Conservation (phyloP, 148 eudicot species). For the Heliosperma pusillum region DNA sequence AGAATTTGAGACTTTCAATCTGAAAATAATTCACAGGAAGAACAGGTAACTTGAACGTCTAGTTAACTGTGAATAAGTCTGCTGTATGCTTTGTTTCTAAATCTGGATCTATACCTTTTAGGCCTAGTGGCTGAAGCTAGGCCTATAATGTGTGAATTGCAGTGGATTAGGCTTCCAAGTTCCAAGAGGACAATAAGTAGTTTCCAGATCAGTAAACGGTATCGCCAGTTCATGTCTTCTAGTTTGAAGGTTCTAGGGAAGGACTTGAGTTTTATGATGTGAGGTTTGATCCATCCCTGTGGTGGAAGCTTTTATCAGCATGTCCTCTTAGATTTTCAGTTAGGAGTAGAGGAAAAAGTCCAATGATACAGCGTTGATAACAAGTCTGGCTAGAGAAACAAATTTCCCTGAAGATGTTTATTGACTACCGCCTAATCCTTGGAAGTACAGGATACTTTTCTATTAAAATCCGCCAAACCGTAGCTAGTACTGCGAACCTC, state of each 20-base stretch:
- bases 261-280: neutral
- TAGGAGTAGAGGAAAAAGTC: neutral
- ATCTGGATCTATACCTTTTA: slow-evolving; percentile 1
- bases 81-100: slow-evolving; percentile 4
- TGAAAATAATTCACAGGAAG: slow-evolving; percentile 93
- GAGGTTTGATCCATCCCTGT: neutral
- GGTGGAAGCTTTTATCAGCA: neutral
- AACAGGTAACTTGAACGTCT: slow-evolving; percentile 55
- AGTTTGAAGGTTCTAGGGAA: neutral
- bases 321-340: neutral
- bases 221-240: neutral
- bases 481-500: neutral
- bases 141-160: neutral
- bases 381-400: neutral
- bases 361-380: neutral
- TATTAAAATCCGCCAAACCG: neutral
- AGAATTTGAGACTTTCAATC: slow-evolving; percentile 91
- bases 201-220: slow-evolving; percentile 2
- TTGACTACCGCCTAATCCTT: neutral
- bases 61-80: neutral
- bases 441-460: neutral
- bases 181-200: neutral
- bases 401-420: neutral
- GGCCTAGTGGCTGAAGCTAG: slow-evolving; percentile 10
- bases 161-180: neutral